phyloP scores from a whole-genome alignment of 2,329 filamentous ascomycete genomes.

The Hymenoscyphus repandus region DNA sequence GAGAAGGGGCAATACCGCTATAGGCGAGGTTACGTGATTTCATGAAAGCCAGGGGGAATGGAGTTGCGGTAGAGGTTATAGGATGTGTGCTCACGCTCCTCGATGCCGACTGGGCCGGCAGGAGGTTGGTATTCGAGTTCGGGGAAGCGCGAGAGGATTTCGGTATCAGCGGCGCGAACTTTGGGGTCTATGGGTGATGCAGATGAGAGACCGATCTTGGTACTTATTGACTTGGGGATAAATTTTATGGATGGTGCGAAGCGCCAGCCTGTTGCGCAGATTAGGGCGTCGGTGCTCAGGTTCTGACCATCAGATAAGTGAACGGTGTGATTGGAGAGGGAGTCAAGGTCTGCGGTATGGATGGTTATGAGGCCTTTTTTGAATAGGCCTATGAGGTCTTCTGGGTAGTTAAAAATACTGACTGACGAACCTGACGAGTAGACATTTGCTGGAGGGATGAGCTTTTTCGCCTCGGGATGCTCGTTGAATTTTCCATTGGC shows the following conservation, averaged over 20 bases:
- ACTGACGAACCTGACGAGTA: slow-evolving; percentile 51
- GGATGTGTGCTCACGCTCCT: slow-evolving; percentile 24
- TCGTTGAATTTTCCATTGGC: slow-evolving; percentile 46
- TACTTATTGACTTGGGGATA: slow-evolving; percentile 7
- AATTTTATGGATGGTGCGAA: slow-evolving; percentile 47
- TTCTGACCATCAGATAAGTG: slow-evolving; percentile 43
- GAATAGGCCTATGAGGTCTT: slow-evolving; percentile 50
- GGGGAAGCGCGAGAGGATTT: slow-evolving; percentile 44
- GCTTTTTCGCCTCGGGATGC: slow-evolving; percentile 45
- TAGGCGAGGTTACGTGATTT: slow-evolving; percentile 40
- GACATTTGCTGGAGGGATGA: slow-evolving; percentile 44
- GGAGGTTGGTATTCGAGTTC: neutral
- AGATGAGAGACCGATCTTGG: slow-evolving; percentile 4
- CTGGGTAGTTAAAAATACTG: slow-evolving; percentile 55
- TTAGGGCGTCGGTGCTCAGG: slow-evolving; percentile 45
- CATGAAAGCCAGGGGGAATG: slow-evolving; percentile 36
- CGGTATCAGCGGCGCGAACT: slow-evolving; percentile 43
- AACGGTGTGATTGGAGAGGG: slow-evolving; percentile 41
- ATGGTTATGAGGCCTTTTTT: slow-evolving; percentile 44
- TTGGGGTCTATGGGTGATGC: slow-evolving; percentile 26
- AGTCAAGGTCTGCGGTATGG: slow-evolving; percentile 45
- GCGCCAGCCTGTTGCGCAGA: slow-evolving; percentile 55
- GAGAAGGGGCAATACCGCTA: slow-evolving; percentile 38
- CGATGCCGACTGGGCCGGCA: too few relatives aligned
- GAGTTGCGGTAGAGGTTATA: slow-evolving; percentile 40